These are phyloP conservation scores for Isabelozyma gotoi DNA, from an alignment of 805 yeast species.

Conservation along the genomic window DNA sequence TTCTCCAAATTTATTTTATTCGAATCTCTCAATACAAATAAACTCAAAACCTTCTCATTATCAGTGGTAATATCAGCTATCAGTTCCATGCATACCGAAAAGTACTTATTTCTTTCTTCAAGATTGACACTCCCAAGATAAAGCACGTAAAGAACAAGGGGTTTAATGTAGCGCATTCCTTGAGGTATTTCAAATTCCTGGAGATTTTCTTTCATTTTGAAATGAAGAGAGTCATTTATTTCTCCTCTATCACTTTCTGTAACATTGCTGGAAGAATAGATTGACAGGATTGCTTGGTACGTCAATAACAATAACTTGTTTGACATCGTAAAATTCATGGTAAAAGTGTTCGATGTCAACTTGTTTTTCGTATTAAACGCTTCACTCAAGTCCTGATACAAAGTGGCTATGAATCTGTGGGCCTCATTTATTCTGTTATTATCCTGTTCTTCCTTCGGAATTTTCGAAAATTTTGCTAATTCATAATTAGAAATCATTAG, in stretches of 20 bases:
- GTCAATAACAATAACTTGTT: constrained; percentile 14
- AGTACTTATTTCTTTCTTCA: constrained; percentile 12
- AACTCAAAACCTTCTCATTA: constrained; percentile 17
- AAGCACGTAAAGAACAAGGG: constrained; percentile 14
- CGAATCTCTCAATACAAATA: constrained; percentile 17
- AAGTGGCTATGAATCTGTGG: constrained; percentile 9
- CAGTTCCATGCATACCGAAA: constrained; percentile 12
- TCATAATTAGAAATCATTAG: constrained; percentile 25
- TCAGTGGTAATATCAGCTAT: constrained; percentile 13
- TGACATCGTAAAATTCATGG: constrained; percentile 13
- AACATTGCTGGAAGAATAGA: constrained; percentile 9
- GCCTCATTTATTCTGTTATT: constrained; percentile 5
- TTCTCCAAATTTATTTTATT: constrained; percentile 7
- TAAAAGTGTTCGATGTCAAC: constrained; percentile 15
- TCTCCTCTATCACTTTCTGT: constrained; percentile 61
- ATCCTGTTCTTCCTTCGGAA: not conserved
- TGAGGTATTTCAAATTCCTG: not conserved
- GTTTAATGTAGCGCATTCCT: constrained; percentile 7
- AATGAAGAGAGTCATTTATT: constrained; percentile 29
- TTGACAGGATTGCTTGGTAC: constrained; percentile 10
- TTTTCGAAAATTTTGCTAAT: constrained; percentile 3
- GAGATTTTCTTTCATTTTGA: not conserved
- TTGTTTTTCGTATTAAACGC: constrained; percentile 11
- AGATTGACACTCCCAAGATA: constrained; percentile 12
- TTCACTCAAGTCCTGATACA: constrained; percentile 13